Percentiles rank a stretch among this genome's conserved stretches.
These are phyloP conservation scores for Cercospora janseana DNA, from an alignment of 2,329 filamentous ascomycete genomes.

Conservation along the genomic window DNA sequence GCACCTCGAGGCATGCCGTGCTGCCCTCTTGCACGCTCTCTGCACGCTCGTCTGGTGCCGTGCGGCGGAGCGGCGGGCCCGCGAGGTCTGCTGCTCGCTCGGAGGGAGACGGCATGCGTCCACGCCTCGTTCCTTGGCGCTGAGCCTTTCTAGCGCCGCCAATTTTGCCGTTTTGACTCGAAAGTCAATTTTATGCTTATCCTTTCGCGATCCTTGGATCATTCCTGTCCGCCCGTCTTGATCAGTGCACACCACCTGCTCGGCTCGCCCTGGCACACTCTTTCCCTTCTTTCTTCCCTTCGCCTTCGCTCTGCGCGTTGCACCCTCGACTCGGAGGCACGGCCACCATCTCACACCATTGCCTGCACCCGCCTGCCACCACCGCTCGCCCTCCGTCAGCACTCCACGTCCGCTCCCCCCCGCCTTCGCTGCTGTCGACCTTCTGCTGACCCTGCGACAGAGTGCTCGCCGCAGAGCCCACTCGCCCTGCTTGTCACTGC, in stretches of 20 bases:
- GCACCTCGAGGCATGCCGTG: too few relatives aligned
- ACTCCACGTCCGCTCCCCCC: neutral
- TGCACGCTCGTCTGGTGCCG: too few relatives aligned
- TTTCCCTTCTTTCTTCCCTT: neutral
- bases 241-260: neutral
- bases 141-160: neutral
- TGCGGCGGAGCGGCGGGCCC: too few relatives aligned
- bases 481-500: neutral
- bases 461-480: neutral
- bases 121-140: neutral
- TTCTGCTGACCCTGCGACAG: constrained; percentile 4
- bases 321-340: neutral
- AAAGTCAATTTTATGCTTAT: constrained; percentile 4
- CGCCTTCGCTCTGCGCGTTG: neutral
- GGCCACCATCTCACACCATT: neutral
- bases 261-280: neutral
- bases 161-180: neutral
- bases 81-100: too few relatives aligned
- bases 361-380: neutral
- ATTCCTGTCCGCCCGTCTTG: neutral
- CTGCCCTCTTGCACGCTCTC: too few relatives aligned
- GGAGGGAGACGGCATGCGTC: neutral
- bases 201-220: constrained; percentile 4
- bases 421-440: neutral
- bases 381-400: neutral